Percentiles rank a stretch among this genome's conserved stretches.
Conservation (phyloP, 2,329 filamentous ascomycete species). For the Thermochaetoides dissita region DNA sequence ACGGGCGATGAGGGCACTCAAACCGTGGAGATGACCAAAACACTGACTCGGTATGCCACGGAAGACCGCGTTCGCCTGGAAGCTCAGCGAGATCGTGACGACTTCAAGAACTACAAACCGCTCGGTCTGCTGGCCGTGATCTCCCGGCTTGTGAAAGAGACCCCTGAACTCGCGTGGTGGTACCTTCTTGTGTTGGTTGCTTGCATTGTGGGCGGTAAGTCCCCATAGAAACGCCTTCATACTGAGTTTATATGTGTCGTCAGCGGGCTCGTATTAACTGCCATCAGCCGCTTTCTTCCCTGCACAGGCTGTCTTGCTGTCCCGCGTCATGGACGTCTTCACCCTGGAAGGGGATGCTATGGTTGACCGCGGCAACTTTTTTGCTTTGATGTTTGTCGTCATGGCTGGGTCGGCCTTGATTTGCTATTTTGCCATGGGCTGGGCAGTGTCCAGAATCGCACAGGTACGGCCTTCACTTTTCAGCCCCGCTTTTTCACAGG, state of each 20-base stretch:
- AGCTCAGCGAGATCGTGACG: slow-evolving; percentile 11
- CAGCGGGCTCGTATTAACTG: too few relatives aligned
- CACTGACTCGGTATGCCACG: slow-evolving; percentile 13
- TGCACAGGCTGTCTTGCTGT: slow-evolving; percentile 29
- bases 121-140: slow-evolving; percentile 9
- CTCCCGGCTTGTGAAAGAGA: slow-evolving; percentile 6
- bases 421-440: slow-evolving; percentile 28
- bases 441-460: slow-evolving; percentile 21
- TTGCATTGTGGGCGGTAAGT: slow-evolving; percentile 23
- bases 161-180: slow-evolving; percentile 9
- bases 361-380: slow-evolving; percentile 33
- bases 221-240: background rate
- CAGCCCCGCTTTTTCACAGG: too few relatives aligned
- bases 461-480: background rate
- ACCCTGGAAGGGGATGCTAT: slow-evolving; percentile 19
- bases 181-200: slow-evolving; percentile 4
- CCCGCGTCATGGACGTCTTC: slow-evolving; percentile 29
- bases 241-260: too few relatives aligned
- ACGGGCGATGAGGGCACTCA: slow-evolving; percentile 1
- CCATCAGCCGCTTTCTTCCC: slow-evolving; percentile 19
- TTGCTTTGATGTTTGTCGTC: slow-evolving; percentile 38
- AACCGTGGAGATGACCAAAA: slow-evolving; percentile 9
- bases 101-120: slow-evolving; percentile 11
- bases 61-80: slow-evolving; percentile 8
- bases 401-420: slow-evolving; percentile 29